These are phyloP conservation scores for Penicillium sp. DNA, from an alignment of 2,329 filamentous ascomycete species.

Conservation along the genomic window DNA sequence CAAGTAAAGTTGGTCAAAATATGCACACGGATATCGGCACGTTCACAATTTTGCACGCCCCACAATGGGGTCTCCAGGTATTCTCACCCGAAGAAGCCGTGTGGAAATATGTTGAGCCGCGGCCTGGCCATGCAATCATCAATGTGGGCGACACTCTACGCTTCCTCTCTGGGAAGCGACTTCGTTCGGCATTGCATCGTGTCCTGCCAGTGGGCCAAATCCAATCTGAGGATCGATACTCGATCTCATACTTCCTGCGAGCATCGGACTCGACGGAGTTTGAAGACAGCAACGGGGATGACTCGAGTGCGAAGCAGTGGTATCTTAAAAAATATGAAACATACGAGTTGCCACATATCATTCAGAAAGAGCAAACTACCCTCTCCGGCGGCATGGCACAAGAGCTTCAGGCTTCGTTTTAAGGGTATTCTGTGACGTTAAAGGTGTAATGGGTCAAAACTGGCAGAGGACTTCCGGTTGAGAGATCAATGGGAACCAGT, in stretches of 20 bases:
- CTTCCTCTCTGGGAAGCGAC: slow-evolving; percentile 7
- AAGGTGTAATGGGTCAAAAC: too few relatives aligned
- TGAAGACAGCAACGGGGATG: neutral
- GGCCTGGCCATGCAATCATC: slow-evolving; percentile 12
- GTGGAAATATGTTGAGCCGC: slow-evolving; percentile 11
- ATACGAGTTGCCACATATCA: too few relatives aligned
- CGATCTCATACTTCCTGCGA: slow-evolving; percentile 16
- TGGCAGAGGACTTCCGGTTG: too few relatives aligned
- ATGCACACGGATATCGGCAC: slow-evolving; percentile 35
- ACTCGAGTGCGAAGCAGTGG: slow-evolving; percentile 1
- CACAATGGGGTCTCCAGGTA: slow-evolving; percentile 38
- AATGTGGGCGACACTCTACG: slow-evolving; percentile 19
- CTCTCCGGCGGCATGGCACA: too few relatives aligned
- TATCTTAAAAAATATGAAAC: too few relatives aligned
- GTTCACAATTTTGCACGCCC: slow-evolving; percentile 32
- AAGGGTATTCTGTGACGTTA: too few relatives aligned
- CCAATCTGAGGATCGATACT: slow-evolving; percentile 10
- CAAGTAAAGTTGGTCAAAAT: slow-evolving; percentile 25
- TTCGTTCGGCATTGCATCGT: slow-evolving; percentile 10
- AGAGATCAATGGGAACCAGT: too few relatives aligned
- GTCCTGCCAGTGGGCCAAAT: neutral
- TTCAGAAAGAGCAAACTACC: too few relatives aligned
- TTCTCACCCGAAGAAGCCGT: neutral
- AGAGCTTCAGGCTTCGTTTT: too few relatives aligned
- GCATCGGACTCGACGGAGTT: neutral